Evolutionary conservation across 495 filamentous ascomycete species (phyloP).

Genomic region (Cladorrhinum samala): DNA sequence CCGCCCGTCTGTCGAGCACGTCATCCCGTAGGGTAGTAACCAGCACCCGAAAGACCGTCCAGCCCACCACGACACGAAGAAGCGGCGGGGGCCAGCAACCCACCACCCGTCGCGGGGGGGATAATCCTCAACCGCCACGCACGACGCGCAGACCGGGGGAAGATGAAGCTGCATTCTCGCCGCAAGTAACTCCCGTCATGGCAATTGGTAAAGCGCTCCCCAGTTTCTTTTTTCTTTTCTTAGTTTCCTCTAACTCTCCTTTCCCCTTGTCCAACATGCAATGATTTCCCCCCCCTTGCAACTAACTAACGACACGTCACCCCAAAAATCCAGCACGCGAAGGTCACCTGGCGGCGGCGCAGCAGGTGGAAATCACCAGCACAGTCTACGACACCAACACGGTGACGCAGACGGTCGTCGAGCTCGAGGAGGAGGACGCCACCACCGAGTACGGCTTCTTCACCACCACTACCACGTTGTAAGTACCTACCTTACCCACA

Average conservation of each 20-base stretch:
- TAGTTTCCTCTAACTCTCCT: too few relatives aligned
- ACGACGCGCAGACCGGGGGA: background rate
- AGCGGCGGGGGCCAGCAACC: conserved; percentile 1
- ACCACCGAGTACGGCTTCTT: conserved; percentile 22
- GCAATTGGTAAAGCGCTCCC: too few relatives aligned
- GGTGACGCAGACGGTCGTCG: conserved; percentile 16
- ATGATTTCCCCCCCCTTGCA: too few relatives aligned
- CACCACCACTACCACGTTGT: conserved; percentile 20
- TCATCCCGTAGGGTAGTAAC: too few relatives aligned
- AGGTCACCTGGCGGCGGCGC: conserved; percentile 10
- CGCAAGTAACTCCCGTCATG: background rate
- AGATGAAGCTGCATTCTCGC: too few relatives aligned
- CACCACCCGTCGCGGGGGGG: conserved; percentile 1
- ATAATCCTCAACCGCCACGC: background rate
- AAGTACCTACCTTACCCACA: background rate
- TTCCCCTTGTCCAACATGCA: too few relatives aligned
- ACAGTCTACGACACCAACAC: conserved; percentile 22
- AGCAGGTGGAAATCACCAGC: conserved; percentile 16
- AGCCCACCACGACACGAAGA: background rate
- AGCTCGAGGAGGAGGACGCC: conserved; percentile 10
- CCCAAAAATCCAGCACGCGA: background rate
- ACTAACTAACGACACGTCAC: conserved; percentile 1
- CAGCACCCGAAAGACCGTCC: too few relatives aligned
- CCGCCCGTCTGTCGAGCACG: too few relatives aligned
- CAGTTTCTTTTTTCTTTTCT: too few relatives aligned